Percentiles rank a stretch among this genome's conserved stretches.
These are phyloP conservation scores for Pleurotus eryngii DNA, from an alignment of 768 basidiomycete species.

Conservation along the genomic window DNA sequence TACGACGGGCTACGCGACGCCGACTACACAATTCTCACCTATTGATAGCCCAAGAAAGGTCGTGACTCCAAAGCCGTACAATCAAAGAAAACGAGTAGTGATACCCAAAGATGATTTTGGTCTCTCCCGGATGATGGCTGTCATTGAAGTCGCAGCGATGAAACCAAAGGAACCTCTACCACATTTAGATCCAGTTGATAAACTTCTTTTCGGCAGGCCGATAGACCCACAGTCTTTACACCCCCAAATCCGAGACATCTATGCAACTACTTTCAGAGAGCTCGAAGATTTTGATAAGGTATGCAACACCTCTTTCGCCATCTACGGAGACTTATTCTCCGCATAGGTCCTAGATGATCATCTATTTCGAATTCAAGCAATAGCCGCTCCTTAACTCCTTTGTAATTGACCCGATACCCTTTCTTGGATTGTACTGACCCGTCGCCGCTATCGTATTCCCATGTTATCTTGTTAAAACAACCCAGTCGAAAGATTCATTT, in stretches of 20 bases:
- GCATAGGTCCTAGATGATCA: conserved; percentile 3
- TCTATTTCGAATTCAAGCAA: neutral
- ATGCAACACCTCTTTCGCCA: conserved; percentile 10
- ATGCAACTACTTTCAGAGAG: conserved; percentile 64
- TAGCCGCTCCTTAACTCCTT: conserved; percentile 1
- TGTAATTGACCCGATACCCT: no score
- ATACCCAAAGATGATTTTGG: conserved; percentile 85
- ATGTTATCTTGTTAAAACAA: no score
- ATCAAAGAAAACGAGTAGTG: conserved; percentile 40
- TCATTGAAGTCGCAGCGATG: conserved; percentile 71
- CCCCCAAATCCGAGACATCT: conserved; percentile 69
- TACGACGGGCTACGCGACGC: conserved; percentile 48
- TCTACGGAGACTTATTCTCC: neutral
- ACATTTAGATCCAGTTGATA: conserved; percentile 62
- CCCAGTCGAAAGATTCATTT: no score
- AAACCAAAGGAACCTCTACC: conserved; percentile 27
- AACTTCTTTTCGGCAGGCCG: conserved; percentile 65
- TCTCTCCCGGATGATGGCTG: conserved; percentile 78
- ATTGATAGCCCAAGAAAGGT: conserved; percentile 16
- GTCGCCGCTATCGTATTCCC: no score
- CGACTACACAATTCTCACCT: conserved; percentile 21
- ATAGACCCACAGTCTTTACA: conserved; percentile 63
- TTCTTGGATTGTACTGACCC: no score
- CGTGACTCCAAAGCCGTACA: conserved; percentile 28
- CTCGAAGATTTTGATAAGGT: conserved; percentile 83